A percentile compares a stretch with the other conserved stretches of the same genome.
phyloP scores from a whole-genome alignment of 768 basidiomycete genomes.

The Lactarius sanguifluus region DNA sequence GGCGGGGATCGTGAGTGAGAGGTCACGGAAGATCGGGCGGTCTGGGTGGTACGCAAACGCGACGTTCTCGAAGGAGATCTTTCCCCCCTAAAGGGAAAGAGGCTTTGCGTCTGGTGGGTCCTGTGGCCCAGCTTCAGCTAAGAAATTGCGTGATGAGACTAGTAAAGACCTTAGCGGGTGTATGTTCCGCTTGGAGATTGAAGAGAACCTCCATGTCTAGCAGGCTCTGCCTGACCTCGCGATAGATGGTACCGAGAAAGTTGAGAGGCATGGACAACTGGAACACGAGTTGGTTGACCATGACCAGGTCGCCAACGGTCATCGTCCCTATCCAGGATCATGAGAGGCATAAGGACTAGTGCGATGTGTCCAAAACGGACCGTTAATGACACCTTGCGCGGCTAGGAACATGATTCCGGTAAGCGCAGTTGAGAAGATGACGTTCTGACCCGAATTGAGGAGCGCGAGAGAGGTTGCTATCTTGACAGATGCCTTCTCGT shows the following conservation, averaged over 20 bases:
- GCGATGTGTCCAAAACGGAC: slow-evolving; percentile 42
- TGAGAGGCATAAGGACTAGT: slow-evolving; percentile 13
- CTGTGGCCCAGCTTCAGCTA: slow-evolving; percentile 39
- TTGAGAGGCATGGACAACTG: slow-evolving; percentile 95
- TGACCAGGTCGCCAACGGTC: slow-evolving; percentile 97
- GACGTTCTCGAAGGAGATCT: slow-evolving; percentile 91
- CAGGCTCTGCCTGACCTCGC: slow-evolving; percentile 92
- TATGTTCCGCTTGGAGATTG: slow-evolving; percentile 81
- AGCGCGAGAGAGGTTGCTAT: slow-evolving; percentile 93
- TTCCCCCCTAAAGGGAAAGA: slow-evolving; percentile 71
- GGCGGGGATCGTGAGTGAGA: slow-evolving; percentile 90
- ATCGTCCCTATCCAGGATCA: slow-evolving; percentile 67
- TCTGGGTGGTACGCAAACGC: slow-evolving; percentile 87
- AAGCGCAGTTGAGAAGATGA: slow-evolving; percentile 92
- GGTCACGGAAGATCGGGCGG: slow-evolving; percentile 84
- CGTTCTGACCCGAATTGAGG: slow-evolving; percentile 94
- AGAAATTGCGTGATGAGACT: neutral
- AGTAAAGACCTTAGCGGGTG: slow-evolving; percentile 52
- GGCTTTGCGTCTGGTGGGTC: slow-evolving; percentile 69
- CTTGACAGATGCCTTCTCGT: slow-evolving; percentile 91
- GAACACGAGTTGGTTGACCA: slow-evolving; percentile 99
- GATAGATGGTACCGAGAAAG: slow-evolving; percentile 96
- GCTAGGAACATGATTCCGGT: slow-evolving; percentile 96
- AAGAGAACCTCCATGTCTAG: slow-evolving; percentile 97
- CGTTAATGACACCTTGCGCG: slow-evolving; percentile 90